Conservation (phyloP, 2,329 filamentous ascomycete species). For the Paecilomyces niveus region DNA sequence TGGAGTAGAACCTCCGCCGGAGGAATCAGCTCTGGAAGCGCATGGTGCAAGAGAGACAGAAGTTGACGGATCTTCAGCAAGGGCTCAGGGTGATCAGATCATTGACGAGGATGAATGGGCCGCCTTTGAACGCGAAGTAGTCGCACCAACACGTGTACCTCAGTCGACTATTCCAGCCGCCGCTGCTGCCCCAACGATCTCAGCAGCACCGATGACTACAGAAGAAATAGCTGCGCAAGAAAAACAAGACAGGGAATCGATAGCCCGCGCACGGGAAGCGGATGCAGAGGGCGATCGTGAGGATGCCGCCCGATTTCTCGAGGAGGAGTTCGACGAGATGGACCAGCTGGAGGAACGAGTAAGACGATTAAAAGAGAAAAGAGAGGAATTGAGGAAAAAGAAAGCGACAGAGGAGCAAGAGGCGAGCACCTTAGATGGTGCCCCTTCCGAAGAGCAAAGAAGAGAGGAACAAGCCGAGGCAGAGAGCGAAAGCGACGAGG, state of each 20-base stretch:
- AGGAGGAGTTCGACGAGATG: constrained; percentile 79
- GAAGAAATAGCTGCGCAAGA: constrained; percentile 54
- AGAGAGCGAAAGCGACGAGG: constrained; percentile 39
- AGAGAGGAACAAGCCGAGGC: constrained; percentile 19
- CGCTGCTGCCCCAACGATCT: constrained; percentile 52
- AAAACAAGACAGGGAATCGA: constrained; percentile 39
- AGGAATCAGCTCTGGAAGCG: constrained; percentile 3
- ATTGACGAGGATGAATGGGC: constrained; percentile 78
- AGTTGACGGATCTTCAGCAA: constrained; percentile 2
- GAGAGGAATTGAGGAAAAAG: constrained; percentile 56
- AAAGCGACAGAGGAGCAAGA: constrained; percentile 19
- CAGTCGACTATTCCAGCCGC: constrained; percentile 22
- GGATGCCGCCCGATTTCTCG: constrained; percentile 64
- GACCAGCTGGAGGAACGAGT: constrained; percentile 68
- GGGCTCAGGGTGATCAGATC: constrained; percentile 8
- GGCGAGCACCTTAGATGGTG: constrained; percentile 5
- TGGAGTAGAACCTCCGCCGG: constrained; percentile 14
- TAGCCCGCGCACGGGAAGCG: constrained; percentile 40
- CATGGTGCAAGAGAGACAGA: background rate
- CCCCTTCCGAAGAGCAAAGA: constrained; percentile 1
- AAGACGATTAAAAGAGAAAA: constrained; percentile 58
- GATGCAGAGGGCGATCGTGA: constrained; percentile 63
- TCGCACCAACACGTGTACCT: constrained; percentile 33
- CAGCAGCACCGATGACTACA: constrained; percentile 60
- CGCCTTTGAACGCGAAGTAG: constrained; percentile 78